These are phyloP conservation scores for Fusarium brevicatenulatum DNA, from an alignment of 2,329 filamentous ascomycete species.

Conservation along the genomic window DNA sequence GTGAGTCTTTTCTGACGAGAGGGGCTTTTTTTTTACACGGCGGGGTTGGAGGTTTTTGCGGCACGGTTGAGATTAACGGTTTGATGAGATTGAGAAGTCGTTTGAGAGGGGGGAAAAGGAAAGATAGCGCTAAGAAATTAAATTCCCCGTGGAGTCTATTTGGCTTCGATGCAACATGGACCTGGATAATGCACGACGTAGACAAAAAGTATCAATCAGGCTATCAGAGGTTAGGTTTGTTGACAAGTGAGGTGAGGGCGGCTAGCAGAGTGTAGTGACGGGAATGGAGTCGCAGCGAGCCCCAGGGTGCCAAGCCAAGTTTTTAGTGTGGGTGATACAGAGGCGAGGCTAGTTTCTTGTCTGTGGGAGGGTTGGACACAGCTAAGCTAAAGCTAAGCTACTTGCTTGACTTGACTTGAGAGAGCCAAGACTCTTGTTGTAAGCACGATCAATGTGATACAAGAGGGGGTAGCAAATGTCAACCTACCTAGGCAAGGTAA, in stretches of 20 bases:
- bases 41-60: constrained; percentile 6
- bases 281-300: background rate
- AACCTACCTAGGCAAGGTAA: background rate
- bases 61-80: background rate
- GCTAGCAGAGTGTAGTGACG: constrained; percentile 34
- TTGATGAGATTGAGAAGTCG: background rate
- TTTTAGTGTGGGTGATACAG: constrained; percentile 33
- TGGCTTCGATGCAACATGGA: constrained; percentile 20
- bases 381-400: background rate
- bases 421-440: background rate
- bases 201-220: background rate
- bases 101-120: background rate
- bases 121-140: constrained; percentile 27
- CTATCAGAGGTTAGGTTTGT: background rate
- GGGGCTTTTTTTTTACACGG: background rate
- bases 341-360: constrained; percentile 6
- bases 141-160: constrained; percentile 29
- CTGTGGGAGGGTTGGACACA: background rate
- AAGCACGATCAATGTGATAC: constrained; percentile 21
- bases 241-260: constrained; percentile 1
- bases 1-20: constrained; percentile 8
- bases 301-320: background rate
- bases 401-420: background rate
- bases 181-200: constrained; percentile 2
- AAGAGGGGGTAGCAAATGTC: background rate